phyloP scores from a whole-genome alignment of 1,284 basidiomycete genomes.

The Ceratorhiza oryzae-sativae region DNA sequence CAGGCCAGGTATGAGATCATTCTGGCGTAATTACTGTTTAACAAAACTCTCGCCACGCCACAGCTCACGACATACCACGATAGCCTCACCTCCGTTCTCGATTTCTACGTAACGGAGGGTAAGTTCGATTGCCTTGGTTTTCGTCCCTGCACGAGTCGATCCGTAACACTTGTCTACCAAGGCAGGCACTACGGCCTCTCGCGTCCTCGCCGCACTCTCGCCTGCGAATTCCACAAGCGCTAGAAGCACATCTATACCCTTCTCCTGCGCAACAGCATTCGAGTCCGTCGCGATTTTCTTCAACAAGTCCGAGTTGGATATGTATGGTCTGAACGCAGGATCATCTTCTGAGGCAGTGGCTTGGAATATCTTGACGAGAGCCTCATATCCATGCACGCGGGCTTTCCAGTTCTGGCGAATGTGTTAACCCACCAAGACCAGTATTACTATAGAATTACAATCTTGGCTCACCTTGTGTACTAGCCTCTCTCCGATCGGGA shows the following conservation, averaged over 20 bases:
- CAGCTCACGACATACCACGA: slow-evolving; percentile 72
- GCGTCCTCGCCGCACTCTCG: slow-evolving; percentile 78
- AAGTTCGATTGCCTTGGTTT: slow-evolving; percentile 85
- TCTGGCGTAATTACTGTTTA: slow-evolving; percentile 55
- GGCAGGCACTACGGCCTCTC: slow-evolving; percentile 83
- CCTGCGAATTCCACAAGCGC: slow-evolving; percentile 91
- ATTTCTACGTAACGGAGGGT: slow-evolving; percentile 91
- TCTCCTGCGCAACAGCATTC: slow-evolving; percentile 98
- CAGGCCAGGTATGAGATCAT: slow-evolving; percentile 84
- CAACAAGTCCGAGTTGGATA: slow-evolving; percentile 76
- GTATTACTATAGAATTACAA: neutral
- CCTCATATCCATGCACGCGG: slow-evolving; percentile 90
- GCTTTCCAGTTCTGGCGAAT: slow-evolving; percentile 89
- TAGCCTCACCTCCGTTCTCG: slow-evolving; percentile 86
- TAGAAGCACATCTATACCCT: slow-evolving; percentile 87
- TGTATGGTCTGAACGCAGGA: slow-evolving; percentile 90
- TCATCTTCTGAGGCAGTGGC: slow-evolving; percentile 91
- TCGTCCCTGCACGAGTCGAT: slow-evolving; percentile 90
- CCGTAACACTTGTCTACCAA: slow-evolving; percentile 97
- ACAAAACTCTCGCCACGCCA: neutral
- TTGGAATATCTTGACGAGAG: slow-evolving; percentile 85
- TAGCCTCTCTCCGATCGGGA: slow-evolving; percentile 84
- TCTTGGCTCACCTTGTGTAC: slow-evolving; percentile 68
- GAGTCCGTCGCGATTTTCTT: slow-evolving; percentile 90
- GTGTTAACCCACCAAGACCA: neutral